Evolutionary conservation across 179 eudicot species (phyloP), one percentile per base, ranked within the genome.

Genomic region (Heliamphora pulchella): DNA sequence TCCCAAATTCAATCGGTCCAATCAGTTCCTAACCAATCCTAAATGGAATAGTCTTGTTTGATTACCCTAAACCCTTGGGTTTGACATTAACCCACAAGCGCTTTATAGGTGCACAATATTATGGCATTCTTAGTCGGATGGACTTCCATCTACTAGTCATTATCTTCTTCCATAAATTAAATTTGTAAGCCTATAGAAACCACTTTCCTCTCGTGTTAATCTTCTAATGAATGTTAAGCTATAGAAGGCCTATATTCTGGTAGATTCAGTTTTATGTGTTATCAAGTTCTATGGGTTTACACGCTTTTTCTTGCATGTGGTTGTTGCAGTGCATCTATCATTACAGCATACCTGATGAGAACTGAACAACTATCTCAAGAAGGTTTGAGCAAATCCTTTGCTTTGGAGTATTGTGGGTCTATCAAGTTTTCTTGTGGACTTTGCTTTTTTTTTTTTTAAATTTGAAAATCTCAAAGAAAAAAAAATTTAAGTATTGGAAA

Each of bases 301-400:
- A 78, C 71, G n/a, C 82, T 81, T 82, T 86, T 53, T 53, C 87
- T 88, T 88, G 80, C 76, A 43, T 83, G 87, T 88, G 86, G 81
- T 84, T 50, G 77, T 86, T 89, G 89, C 99, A 96, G 99, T 86
- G 99, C 99, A 80, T 89, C 98, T 82, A 89, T 96, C 62, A 81
- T 96, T 78, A 91, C 96, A 70, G 99, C 99, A 47, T 96, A 96
- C 85, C 89, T 94, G 88, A 94, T 94, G 99, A 89, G 90, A 86
- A 89, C 94, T 80, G 98, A 96, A 85, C 89, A 81, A 57, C 87
- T 96, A 79, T 86, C 98, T 80, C 89, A 76, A 63, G 97, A 94
- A 92, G 99, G 99, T 96, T 85, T 77, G 85, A 81, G 80, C 82
- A 48, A 67, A 77, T 77, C 43, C 55, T 69, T 68, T 76, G 1